Conservation (phyloP, 2,329 filamentous ascomycete species). For the Paecilomyces niveus region DNA sequence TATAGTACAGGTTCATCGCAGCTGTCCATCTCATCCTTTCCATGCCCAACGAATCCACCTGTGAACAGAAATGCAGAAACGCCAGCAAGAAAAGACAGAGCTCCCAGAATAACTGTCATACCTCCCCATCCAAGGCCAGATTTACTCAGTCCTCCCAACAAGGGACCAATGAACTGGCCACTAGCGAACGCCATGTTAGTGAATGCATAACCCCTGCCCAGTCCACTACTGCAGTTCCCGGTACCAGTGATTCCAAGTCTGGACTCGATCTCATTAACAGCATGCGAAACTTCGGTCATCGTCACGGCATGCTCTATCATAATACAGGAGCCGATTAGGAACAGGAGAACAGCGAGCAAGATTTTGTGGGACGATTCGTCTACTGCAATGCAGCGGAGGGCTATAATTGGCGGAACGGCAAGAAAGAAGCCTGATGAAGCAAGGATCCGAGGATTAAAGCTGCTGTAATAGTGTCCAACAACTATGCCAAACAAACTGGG, state of each 20-base stretch:
- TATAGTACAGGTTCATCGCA: neutral
- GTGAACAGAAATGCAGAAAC: neutral
- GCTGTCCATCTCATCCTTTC: neutral
- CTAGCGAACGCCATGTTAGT: conserved; percentile 5
- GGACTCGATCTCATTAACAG: neutral
- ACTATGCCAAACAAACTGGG: neutral
- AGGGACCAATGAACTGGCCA: conserved; percentile 1
- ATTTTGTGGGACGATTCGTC: neutral
- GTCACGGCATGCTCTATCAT: neutral
- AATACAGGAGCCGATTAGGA: neutral
- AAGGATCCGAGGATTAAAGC: neutral
- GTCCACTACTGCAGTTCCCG: neutral
- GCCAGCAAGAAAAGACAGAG: neutral
- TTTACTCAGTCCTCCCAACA: neutral
- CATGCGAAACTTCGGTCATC: neutral
- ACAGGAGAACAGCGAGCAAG: neutral
- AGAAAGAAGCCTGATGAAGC: neutral
- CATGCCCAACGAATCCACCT: neutral
- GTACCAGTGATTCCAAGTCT: neutral
- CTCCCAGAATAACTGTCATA: conserved; percentile 3
- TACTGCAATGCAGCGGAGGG: neutral
- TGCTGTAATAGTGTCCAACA: neutral
- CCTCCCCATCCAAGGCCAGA: conserved; percentile 1
- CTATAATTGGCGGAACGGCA: neutral
- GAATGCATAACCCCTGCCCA: conserved; percentile 2